A percentile compares a stretch with the other conserved stretches of the same genome.
Evolutionary conservation across 768 basidiomycete species (phyloP).

Genomic region (Macrolepiota fuliginosa): DNA sequence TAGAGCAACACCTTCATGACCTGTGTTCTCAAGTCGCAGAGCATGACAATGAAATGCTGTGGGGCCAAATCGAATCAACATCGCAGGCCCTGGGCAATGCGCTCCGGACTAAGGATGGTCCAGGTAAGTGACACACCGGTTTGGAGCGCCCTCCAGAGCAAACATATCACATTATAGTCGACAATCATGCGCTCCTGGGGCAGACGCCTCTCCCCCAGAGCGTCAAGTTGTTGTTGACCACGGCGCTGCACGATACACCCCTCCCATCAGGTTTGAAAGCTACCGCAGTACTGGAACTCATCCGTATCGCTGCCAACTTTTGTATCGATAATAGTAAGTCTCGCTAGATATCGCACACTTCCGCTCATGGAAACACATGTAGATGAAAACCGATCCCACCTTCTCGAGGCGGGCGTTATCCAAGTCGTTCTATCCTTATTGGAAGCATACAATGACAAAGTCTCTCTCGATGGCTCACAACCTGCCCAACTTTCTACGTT

Average conservation of each 20-base stretch:
- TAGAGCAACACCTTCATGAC: slow-evolving; percentile 34
- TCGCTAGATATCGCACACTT: background rate
- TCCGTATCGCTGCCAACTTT: slow-evolving; percentile 79
- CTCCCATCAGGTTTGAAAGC: slow-evolving; percentile 45
- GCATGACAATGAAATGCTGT: slow-evolving; percentile 33
- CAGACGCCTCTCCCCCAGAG: slow-evolving; percentile 61
- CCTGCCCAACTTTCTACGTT: slow-evolving; percentile 39
- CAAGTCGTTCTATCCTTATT: slow-evolving; percentile 65
- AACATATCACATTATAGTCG: slow-evolving; percentile 41
- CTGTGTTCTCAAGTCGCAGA: slow-evolving; percentile 28
- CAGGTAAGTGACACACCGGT: slow-evolving; percentile 33
- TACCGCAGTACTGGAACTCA: slow-evolving; percentile 59
- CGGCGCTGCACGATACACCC: slow-evolving; percentile 48
- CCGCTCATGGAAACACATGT: background rate
- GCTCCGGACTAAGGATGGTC: slow-evolving; percentile 52
- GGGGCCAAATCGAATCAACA: slow-evolving; percentile 50
- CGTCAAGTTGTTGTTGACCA: slow-evolving; percentile 57
- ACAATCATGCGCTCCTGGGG: slow-evolving; percentile 71
- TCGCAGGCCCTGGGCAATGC: slow-evolving; percentile 61
- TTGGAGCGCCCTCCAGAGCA: background rate
- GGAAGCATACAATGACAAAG: slow-evolving; percentile 61
- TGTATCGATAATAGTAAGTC: slow-evolving; percentile 78
- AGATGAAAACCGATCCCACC: slow-evolving; percentile 75
- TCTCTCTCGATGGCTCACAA: slow-evolving; percentile 27
- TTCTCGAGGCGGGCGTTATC: slow-evolving; percentile 71